Evolutionary conservation across 768 basidiomycete genomes (phyloP).

Genomic region (Brasilioporus rufonigricans): DNA sequence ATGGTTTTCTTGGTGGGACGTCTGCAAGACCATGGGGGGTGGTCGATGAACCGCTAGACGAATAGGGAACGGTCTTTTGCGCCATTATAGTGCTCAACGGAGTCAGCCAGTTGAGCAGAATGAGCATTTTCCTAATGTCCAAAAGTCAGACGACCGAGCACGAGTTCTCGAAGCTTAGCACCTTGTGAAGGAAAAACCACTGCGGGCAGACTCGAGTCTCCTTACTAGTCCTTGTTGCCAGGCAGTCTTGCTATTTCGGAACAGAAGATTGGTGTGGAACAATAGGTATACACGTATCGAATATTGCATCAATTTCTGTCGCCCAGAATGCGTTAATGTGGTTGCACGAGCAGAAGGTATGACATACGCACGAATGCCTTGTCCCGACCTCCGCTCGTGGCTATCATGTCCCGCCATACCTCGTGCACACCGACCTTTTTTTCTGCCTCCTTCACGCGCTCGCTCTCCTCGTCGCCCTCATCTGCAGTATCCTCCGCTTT

Average conservation of each 20-base stretch:
- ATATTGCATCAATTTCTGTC: constrained; percentile 86
- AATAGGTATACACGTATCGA: constrained; percentile 71
- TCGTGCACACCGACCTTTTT: constrained; percentile 57
- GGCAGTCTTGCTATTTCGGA: constrained; percentile 40
- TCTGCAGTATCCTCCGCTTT: constrained; percentile 21
- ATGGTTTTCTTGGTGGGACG: constrained; percentile 4
- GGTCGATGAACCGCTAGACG: constrained; percentile 34
- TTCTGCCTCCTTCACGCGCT: constrained; percentile 41
- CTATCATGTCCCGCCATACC: constrained; percentile 77
- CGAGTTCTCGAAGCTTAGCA: constrained; percentile 27
- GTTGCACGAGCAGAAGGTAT: background rate
- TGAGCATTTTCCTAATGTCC: constrained; percentile 62
- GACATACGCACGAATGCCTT: constrained; percentile 71
- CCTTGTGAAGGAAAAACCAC: constrained; percentile 77
- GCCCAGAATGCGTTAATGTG: constrained; percentile 1
- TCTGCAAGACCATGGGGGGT: constrained; percentile 22
- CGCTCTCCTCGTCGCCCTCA: constrained; percentile 49
- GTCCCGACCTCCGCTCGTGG: constrained; percentile 77
- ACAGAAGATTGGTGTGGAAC: constrained; percentile 57
- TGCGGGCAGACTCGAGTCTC: constrained; percentile 51
- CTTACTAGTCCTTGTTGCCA: constrained; percentile 59
- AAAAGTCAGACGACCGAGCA: constrained; percentile 2
- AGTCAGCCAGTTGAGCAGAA: constrained; percentile 83
- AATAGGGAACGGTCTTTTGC: constrained; percentile 66
- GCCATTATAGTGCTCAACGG: constrained; percentile 71